These are phyloP conservation scores for Daldinia grandis DNA, from an alignment of 495 filamentous ascomycete genomes.

Conservation along the genomic window DNA sequence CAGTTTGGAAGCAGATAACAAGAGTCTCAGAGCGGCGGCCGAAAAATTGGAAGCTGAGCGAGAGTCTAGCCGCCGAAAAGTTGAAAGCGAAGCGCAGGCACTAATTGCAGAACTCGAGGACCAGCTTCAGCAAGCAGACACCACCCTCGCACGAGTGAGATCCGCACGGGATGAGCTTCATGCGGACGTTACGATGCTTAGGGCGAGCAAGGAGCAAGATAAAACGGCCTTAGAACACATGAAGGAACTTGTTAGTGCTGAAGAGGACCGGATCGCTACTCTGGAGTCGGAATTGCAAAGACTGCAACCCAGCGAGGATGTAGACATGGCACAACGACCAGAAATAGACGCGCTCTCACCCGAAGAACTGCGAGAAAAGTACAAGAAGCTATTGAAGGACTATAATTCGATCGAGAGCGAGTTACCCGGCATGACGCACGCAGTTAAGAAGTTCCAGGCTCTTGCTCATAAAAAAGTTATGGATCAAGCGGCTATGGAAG, in stretches of 20 bases:
- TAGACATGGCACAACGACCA: conserved; percentile 55
- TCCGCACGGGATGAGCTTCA: conserved; percentile 81
- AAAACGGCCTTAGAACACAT: conserved; percentile 70
- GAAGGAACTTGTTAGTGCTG: conserved; percentile 78
- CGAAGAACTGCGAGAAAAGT: conserved; percentile 78
- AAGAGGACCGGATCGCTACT: conserved; percentile 76
- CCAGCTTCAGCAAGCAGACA: conserved; percentile 81
- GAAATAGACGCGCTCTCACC: conserved; percentile 62
- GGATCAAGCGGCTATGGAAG: conserved; percentile 77
- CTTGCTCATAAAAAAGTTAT: conserved; percentile 86
- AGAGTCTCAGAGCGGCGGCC: conserved; percentile 82
- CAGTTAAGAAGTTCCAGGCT: conserved; percentile 84
- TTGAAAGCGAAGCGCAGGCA: conserved; percentile 79
- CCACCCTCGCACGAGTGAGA: conserved; percentile 84
- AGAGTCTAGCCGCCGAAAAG: conserved; percentile 76
- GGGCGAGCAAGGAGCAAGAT: conserved; percentile 79
- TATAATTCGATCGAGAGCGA: conserved; percentile 86
- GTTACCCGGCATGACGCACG: conserved; percentile 82
- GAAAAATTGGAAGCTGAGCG: conserved; percentile 85
- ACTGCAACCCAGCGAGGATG: conserved; percentile 61
- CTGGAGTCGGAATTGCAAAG: conserved; percentile 84
- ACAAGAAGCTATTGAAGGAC: conserved; percentile 75
- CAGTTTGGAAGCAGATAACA: conserved; percentile 87
- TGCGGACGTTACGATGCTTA: conserved; percentile 82
- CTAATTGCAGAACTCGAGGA: conserved; percentile 78